Percentiles rank a stretch among this genome's conserved stretches.
These are phyloP conservation scores for Penicillium sp. DNA, from an alignment of 2,329 filamentous ascomycete genomes.

Conservation along the genomic window DNA sequence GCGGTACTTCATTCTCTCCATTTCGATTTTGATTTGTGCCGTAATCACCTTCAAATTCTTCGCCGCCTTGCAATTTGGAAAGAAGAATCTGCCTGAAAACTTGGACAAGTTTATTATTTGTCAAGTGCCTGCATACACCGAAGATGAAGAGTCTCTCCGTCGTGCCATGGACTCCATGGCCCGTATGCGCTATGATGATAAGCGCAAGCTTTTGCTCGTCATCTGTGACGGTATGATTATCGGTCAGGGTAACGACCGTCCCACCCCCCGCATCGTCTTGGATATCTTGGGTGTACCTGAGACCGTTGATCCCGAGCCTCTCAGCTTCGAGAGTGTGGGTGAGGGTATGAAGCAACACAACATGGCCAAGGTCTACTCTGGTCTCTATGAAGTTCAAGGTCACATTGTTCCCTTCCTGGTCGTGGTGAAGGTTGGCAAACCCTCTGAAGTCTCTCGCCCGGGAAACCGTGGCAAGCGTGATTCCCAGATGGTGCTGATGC, in stretches of 20 bases:
- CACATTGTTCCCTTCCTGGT: constrained; percentile 98
- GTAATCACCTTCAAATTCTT: constrained; percentile 96
- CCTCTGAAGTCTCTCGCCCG: constrained; percentile 69
- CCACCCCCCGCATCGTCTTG: constrained; percentile 94
- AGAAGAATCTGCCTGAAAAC: constrained; percentile 88
- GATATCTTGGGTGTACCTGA: constrained; percentile 96
- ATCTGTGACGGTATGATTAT: constrained; percentile 98
- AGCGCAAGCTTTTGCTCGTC: constrained; percentile 92
- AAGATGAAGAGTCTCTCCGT: constrained; percentile 94
- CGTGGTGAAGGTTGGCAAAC: constrained; percentile 90
- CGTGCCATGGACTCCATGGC: constrained; percentile 96
- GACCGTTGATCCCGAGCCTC: constrained; percentile 86
- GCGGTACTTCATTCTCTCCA: constrained; percentile 80
- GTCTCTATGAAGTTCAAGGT: constrained; percentile 93
- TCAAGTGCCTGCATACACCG: constrained; percentile 95
- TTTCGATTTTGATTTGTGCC: constrained; percentile 73
- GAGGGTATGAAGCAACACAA: constrained; percentile 98
- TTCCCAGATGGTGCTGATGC: constrained; percentile 97
- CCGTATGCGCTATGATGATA: constrained; percentile 92
- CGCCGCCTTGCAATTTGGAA: constrained; percentile 88
- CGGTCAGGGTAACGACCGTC: constrained; percentile 90
- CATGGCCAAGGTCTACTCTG: constrained; percentile 98
- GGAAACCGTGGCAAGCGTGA: constrained; percentile 99
- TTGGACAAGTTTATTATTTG: constrained; percentile 98
- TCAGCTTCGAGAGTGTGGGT: constrained; percentile 94